These are phyloP conservation scores for Paramarasmius palmivorus DNA, from an alignment of 1,284 basidiomycete genomes.

Conservation along the genomic window DNA sequence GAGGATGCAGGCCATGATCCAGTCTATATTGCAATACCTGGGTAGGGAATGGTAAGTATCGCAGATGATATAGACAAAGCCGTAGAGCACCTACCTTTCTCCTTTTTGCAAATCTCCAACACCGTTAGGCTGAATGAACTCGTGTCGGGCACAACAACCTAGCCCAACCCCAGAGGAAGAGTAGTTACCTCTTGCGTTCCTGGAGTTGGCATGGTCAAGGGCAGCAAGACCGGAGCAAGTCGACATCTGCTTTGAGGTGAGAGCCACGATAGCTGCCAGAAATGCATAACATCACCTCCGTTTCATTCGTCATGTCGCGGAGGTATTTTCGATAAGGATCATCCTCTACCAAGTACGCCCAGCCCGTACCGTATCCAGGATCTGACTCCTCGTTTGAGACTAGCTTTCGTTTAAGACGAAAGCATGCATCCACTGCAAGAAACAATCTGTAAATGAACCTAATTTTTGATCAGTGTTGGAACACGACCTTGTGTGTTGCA, in stretches of 20 bases:
- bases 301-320: neutral
- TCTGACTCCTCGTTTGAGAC: slow-evolving; percentile 1
- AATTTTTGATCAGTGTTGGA: too few relatives aligned
- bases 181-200: slow-evolving; percentile 9
- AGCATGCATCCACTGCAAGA: slow-evolving; percentile 20
- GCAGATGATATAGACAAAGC: neutral
- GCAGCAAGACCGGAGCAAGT: slow-evolving; percentile 14
- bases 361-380: slow-evolving; percentile 12
- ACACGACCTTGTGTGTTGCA: too few relatives aligned
- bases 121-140: slow-evolving; percentile 19
- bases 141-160: slow-evolving; percentile 20
- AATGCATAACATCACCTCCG: slow-evolving; percentile 1
- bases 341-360: slow-evolving; percentile 15
- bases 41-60: too few relatives aligned
- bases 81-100: slow-evolving; percentile 19
- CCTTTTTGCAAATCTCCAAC: slow-evolving; percentile 23
- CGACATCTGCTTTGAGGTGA: slow-evolving; percentile 10
- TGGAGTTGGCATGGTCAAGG: slow-evolving; percentile 16
- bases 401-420: slow-evolving; percentile 12
- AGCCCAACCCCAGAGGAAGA: slow-evolving; percentile 22
- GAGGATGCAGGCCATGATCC: slow-evolving; percentile 16
- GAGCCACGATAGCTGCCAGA: too few relatives aligned
- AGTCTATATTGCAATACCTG: slow-evolving; percentile 30
- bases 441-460: slow-evolving; percentile 17
- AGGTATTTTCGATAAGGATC: slow-evolving; percentile 6